Conservation (phyloP, 129 eudicot genomes). For the Sambucus nigra region DNA sequence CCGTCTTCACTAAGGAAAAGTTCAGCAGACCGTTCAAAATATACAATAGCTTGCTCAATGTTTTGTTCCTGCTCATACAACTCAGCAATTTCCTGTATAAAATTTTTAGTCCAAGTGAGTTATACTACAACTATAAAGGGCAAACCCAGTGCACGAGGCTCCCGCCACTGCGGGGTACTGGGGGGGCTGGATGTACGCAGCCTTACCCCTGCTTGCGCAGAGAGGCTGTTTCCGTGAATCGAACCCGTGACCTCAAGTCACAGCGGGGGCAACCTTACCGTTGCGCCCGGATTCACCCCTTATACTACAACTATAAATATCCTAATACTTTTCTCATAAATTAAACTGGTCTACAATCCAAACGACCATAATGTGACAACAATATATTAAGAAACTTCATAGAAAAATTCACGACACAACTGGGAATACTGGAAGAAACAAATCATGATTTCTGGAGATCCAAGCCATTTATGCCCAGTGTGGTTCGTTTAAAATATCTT, state of each 20-base stretch:
- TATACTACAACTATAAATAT: no score
- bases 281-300: no score
- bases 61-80: slow-evolving; percentile 37
- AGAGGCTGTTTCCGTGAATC: no score
- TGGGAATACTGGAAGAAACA: not conserved
- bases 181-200: no score
- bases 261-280: no score
- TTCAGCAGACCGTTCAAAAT: slow-evolving; percentile 60
- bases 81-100: slow-evolving; percentile 38
- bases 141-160: no score
- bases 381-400: not conserved
- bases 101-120: not conserved
- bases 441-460: not conserved
- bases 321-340: not conserved
- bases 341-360: not conserved
- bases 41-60: slow-evolving; percentile 46
- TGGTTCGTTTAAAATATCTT: no score
- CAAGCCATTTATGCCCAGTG: not conserved
- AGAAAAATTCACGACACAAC: not conserved
- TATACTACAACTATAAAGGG: no score
- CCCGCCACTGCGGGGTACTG: no score
- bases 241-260: no score
- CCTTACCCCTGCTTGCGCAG: no score
- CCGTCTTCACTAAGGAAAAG: slow-evolving; percentile 68
- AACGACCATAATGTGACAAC: not conserved